These are phyloP conservation scores for Teunomyces tritomae DNA, from an alignment of 805 yeast species.

Conservation along the genomic window DNA sequence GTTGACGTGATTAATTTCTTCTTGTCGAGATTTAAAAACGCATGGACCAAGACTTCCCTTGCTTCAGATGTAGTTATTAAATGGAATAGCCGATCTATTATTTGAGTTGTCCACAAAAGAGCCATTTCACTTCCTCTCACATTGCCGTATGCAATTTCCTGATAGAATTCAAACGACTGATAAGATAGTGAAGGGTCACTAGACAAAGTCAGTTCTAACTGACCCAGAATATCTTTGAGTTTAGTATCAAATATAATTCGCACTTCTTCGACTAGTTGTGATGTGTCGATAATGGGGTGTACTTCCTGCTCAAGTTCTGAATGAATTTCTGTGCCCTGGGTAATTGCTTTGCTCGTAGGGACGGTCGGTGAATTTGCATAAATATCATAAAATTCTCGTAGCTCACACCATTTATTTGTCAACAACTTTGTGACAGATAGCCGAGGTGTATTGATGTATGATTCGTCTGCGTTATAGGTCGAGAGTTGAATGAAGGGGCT, in stretches of 20 bases:
- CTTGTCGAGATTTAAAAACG: conserved; percentile 37
- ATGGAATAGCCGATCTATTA: conserved; percentile 36
- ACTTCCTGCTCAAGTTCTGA: conserved; percentile 42
- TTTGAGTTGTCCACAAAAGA: conserved; percentile 39
- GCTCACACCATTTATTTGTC: conserved; percentile 68
- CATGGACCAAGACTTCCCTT: conserved; percentile 61
- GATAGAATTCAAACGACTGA: neutral
- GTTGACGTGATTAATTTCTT: conserved; percentile 12
- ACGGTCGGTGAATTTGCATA: conserved; percentile 41
- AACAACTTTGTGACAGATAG: conserved; percentile 60
- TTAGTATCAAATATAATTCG: neutral
- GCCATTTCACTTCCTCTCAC: conserved; percentile 19
- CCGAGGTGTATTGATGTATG: conserved; percentile 30
- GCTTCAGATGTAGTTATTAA: conserved; percentile 51
- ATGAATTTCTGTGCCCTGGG: conserved; percentile 49
- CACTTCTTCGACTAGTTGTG: neutral
- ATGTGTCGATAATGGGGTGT: conserved; percentile 36
- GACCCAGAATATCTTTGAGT: neutral
- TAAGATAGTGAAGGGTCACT: neutral
- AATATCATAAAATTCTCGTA: conserved; percentile 50
- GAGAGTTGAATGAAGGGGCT: conserved; percentile 28
- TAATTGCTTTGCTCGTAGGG: conserved; percentile 39
- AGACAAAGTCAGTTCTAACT: neutral
- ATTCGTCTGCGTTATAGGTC: conserved; percentile 18
- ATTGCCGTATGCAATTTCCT: conserved; percentile 6